These are phyloP conservation scores for Trifolium dubium DNA, from an alignment of 306 rosid species.

Conservation along the genomic window DNA sequence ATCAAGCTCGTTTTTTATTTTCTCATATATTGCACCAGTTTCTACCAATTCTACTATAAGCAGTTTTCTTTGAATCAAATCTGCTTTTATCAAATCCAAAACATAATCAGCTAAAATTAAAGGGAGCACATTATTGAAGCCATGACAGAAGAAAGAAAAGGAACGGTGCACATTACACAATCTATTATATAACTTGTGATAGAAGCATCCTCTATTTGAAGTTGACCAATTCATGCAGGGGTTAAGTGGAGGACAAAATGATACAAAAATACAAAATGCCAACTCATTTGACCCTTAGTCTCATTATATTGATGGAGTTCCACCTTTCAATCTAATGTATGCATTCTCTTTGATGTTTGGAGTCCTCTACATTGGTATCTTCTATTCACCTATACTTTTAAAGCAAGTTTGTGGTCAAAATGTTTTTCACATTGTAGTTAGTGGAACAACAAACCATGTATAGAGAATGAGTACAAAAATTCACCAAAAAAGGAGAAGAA, in stretches of 20 bases:
- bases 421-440: conserved; percentile 22
- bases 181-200: conserved; percentile 22
- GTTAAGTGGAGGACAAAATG: conserved; percentile 54
- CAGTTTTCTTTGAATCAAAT: conserved; percentile 16
- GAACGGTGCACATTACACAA: conserved; percentile 41
- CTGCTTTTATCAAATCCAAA: conserved; percentile 13
- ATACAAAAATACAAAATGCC: conserved; percentile 54
- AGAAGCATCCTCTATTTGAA: conserved; percentile 29
- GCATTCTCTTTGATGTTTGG: conserved; percentile 32
- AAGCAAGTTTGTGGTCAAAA: neutral
- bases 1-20: neutral
- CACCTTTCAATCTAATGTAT: conserved; percentile 37
- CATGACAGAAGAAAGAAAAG: conserved; percentile 29
- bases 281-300: conserved; percentile 42
- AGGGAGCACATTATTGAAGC: conserved; percentile 43
- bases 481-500: too few species aligned
- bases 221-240: conserved; percentile 51
- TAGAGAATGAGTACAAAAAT: too few species aligned
- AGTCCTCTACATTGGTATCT: neutral
- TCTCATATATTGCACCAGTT: neutral
- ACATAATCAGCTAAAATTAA: conserved; percentile 35
- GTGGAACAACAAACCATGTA: neutral
- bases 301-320: conserved; percentile 40
- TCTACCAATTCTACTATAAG: conserved; percentile 20
- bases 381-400: conserved; percentile 21